Conservation (phyloP, 2,329 filamentous ascomycete genomes). For the Botrytis paeoniae region DNA sequence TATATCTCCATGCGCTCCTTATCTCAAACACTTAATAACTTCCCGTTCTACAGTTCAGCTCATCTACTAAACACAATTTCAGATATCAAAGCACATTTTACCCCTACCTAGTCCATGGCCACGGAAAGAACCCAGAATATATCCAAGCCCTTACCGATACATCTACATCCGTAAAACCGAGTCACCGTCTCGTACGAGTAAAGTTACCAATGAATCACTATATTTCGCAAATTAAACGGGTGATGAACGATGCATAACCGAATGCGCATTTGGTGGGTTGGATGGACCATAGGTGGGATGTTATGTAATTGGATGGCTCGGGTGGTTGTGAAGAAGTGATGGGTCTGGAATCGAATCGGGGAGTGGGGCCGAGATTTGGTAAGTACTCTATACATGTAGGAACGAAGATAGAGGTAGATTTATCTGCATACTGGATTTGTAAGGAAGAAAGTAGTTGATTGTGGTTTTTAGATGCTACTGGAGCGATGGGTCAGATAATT, state of each 20-base stretch:
- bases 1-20: too few species aligned
- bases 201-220: not conserved
- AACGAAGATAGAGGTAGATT: not conserved
- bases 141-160: not conserved
- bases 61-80: not conserved
- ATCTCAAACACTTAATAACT: not conserved
- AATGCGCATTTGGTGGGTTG: not conserved
- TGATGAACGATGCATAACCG: not conserved
- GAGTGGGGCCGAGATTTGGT: not conserved
- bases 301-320: not conserved
- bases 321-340: not conserved
- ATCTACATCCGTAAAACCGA: not conserved
- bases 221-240: not conserved
- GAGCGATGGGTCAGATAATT: not conserved
- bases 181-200: not conserved
- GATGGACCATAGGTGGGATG: not conserved
- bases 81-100: not conserved
- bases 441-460: not conserved
- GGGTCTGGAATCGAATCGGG: not conserved
- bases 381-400: not conserved
- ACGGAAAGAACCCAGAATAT: not conserved
- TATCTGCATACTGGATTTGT: not conserved
- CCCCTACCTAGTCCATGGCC: not conserved
- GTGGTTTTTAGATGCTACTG: not conserved
- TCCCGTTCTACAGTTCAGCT: not conserved